phyloP scores from a whole-genome alignment of 306 rosid genomes.

The Rosa multiflora region DNA sequence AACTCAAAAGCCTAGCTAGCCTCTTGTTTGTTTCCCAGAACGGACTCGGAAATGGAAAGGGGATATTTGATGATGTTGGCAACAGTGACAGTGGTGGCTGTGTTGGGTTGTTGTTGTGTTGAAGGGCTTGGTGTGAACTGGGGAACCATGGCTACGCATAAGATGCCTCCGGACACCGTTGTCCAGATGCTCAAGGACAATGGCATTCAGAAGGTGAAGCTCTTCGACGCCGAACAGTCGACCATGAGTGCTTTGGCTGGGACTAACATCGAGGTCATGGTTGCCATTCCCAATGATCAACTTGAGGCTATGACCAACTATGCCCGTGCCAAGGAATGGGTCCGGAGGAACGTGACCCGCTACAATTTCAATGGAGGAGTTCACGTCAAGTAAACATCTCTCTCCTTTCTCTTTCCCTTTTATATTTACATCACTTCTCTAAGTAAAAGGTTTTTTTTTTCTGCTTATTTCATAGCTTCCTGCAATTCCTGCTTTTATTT shows the following conservation, averaged over 20 bases:
- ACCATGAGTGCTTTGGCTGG: constrained; percentile 88
- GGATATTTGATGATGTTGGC: background rate
- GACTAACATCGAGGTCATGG: constrained; percentile 79
- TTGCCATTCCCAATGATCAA: constrained; percentile 91
- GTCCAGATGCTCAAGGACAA: constrained; percentile 85
- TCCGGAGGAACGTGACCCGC: constrained; percentile 65
- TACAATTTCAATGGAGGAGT: constrained; percentile 83
- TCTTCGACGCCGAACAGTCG: constrained; percentile 72
- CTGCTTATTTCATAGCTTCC: background rate
- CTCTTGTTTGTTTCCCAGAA: background rate
- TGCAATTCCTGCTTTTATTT: background rate
- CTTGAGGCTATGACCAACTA: constrained; percentile 61
- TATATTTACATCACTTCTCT: no score
- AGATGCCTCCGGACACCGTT: constrained; percentile 68
- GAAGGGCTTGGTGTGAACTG: constrained; percentile 93
- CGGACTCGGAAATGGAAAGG: background rate
- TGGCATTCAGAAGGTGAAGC: constrained; percentile 87
- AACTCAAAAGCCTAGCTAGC: no score
- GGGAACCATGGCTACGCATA: constrained; percentile 88
- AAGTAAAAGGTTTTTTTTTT: no score
- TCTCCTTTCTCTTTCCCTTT: background rate
- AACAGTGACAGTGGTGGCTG: constrained; percentile 5
- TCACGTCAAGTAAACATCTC: constrained; percentile 60
- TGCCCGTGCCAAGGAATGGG: constrained; percentile 75
- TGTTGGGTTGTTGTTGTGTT: constrained; percentile 35